These are phyloP conservation scores for Leccinum incarnatum DNA, from an alignment of 768 basidiomycete species.

Conservation along the genomic window DNA sequence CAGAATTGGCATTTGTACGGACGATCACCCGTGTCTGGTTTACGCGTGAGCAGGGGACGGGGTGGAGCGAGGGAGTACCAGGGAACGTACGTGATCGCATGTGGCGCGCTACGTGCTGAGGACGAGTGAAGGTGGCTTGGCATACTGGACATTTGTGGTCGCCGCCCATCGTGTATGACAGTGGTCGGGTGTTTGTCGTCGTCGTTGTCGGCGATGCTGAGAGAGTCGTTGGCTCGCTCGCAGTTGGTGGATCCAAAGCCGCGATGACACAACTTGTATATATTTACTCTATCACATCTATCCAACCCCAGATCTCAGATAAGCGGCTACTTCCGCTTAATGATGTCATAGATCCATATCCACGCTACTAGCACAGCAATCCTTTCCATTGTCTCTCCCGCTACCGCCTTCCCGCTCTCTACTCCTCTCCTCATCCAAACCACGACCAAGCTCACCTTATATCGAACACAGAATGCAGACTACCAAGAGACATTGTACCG, in stretches of 20 bases:
- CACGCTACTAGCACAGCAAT: conserved; percentile 1
- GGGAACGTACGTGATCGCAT: conserved; percentile 81
- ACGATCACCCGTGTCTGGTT: conserved; percentile 79
- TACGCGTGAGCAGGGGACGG: conserved; percentile 4
- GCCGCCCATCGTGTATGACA: conserved; percentile 53
- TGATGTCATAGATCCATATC: conserved; percentile 30
- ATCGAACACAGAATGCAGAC: neutral
- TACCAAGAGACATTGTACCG: neutral
- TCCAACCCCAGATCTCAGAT: conserved; percentile 36
- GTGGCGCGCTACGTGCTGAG: conserved; percentile 86
- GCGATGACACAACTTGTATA: conserved; percentile 39
- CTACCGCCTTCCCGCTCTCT: neutral
- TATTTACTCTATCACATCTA: conserved; percentile 31
- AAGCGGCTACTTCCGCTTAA: conserved; percentile 24
- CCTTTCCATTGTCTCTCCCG: neutral
- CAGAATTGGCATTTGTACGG: conserved; percentile 88
- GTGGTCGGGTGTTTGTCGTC: neutral
- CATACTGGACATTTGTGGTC: conserved; percentile 89
- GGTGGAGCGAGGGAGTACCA: conserved; percentile 20
- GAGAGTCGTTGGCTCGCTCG: conserved; percentile 19
- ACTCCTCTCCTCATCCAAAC: neutral
- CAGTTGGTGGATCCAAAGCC: conserved; percentile 26
- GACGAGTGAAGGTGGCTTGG: conserved; percentile 82
- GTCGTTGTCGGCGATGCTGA: conserved; percentile 14
- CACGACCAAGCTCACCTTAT: neutral